Evolutionary conservation across 352 stramenopile species (phyloP).

Genomic region (Phytophthora pluvialis): DNA sequence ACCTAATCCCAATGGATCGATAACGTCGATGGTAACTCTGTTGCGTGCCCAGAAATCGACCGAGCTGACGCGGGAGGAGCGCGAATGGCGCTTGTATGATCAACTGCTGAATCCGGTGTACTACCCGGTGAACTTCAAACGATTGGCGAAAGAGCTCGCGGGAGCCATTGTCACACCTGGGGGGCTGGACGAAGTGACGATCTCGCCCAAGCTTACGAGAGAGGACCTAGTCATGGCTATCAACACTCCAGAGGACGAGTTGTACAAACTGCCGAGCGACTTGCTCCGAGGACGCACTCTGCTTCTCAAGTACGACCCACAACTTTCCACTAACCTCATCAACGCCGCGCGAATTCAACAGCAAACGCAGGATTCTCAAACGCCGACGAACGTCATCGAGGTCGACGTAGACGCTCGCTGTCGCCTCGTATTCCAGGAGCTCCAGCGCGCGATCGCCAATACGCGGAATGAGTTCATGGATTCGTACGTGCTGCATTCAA

Average conservation of each 20-base stretch:
- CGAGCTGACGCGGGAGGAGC: slow-evolving; percentile 68
- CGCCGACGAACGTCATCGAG: slow-evolving; percentile 51
- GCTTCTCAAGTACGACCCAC: slow-evolving; percentile 70
- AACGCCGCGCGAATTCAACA: slow-evolving; percentile 48
- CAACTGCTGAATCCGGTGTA: slow-evolving; percentile 76
- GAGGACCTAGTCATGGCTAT: slow-evolving; percentile 68
- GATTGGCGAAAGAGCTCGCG: slow-evolving; percentile 34
- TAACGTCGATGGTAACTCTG: slow-evolving; percentile 48
- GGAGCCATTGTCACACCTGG: slow-evolving; percentile 7
- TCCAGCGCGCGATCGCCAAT: slow-evolving; percentile 89
- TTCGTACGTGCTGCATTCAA: slow-evolving; percentile 88
- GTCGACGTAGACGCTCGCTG: slow-evolving; percentile 89
- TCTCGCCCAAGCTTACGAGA: slow-evolving; percentile 51
- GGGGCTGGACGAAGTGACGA: slow-evolving; percentile 27
- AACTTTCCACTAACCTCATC: slow-evolving; percentile 59
- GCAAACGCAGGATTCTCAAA: slow-evolving; percentile 32
- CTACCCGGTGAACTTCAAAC: slow-evolving; percentile 63
- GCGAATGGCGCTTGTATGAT: slow-evolving; percentile 75
- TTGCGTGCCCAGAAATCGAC: slow-evolving; percentile 55
- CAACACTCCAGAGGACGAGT: slow-evolving; percentile 73
- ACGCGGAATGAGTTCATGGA: slow-evolving; percentile 91
- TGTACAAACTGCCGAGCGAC: slow-evolving; percentile 70
- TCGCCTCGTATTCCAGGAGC: slow-evolving; percentile 87
- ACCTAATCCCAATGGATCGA: slow-evolving; percentile 8
- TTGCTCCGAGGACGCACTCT: slow-evolving; percentile 63